A percentile compares a stretch with the other conserved stretches of the same genome.
Conservation (phyloP, 2,329 filamentous ascomycete genomes). For the Exophiala spinifera region DNA sequence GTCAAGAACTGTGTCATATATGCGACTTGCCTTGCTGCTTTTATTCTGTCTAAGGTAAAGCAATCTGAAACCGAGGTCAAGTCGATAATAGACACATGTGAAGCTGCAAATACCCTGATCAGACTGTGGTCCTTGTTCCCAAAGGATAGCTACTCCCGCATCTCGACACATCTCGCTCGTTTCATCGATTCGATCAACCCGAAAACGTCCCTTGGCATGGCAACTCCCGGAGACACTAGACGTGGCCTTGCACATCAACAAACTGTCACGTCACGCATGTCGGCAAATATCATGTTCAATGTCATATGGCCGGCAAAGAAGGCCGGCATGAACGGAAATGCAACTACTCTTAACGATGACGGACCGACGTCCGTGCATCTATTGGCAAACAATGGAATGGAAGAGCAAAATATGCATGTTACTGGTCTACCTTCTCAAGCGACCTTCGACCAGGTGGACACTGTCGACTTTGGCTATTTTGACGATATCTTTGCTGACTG, state of each 20-base stretch:
- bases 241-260: background rate
- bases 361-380: background rate
- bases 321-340: background rate
- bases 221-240: background rate
- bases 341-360: background rate
- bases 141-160: background rate
- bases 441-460: background rate
- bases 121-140: background rate
- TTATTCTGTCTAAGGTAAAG: background rate
- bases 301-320: background rate
- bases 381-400: too few relatives aligned
- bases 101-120: background rate
- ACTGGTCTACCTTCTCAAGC: background rate
- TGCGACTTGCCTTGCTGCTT: background rate
- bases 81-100: background rate
- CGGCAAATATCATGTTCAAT: background rate
- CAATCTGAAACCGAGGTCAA: background rate
- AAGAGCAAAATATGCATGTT: too few relatives aligned
- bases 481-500: background rate
- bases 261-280: background rate
- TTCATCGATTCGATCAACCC: background rate
- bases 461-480: background rate
- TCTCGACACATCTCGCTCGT: background rate
- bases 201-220: background rate
- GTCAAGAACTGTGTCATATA: background rate